Conservation (phyloP, 1,284 basidiomycete species). For the Limonomyces culmigenus region DNA sequence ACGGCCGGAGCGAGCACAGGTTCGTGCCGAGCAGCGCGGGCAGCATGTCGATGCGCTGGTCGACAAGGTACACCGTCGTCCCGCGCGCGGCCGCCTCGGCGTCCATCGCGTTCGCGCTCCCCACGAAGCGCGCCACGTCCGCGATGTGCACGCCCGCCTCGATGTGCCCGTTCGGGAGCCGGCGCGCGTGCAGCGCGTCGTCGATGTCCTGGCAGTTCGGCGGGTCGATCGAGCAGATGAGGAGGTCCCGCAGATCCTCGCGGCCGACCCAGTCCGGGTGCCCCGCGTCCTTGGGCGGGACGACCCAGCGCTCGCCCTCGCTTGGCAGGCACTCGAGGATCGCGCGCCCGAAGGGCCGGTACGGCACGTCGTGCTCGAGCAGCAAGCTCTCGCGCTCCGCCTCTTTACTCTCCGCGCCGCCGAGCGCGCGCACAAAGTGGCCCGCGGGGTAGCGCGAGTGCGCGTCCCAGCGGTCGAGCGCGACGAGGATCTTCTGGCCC, state of each 20-base stretch:
- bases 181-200: conserved; percentile 91
- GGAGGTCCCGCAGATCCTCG: conserved; percentile 75
- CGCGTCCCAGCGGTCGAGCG: conserved; percentile 84
- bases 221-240: conserved; percentile 95
- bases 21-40: conserved; percentile 92
- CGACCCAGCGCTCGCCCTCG: conserved; percentile 88
- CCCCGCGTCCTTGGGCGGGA: conserved; percentile 56
- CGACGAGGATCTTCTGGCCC: conserved; percentile 91
- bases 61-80: conserved; percentile 96
- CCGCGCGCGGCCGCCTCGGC: conserved; percentile 88
- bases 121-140: conserved; percentile 95
- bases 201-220: conserved; percentile 97
- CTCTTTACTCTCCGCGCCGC: conserved; percentile 85
- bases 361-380: conserved; percentile 93
- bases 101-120: conserved; percentile 92
- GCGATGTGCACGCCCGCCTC: conserved; percentile 99
- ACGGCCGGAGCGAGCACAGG: conserved; percentile 83
- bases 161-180: conserved; percentile 85
- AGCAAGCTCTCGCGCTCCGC: conserved; percentile 92
- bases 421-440: conserved; percentile 90
- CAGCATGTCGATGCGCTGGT: conserved; percentile 98
- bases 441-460: conserved; percentile 91
- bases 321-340: conserved; percentile 83
- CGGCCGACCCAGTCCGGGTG: conserved; percentile 67
- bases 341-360: conserved; percentile 89